Percentiles rank a stretch among this genome's conserved stretches.
Conservation (phyloP, 179 eudicot species). For the Camellia oleifera region DNA sequence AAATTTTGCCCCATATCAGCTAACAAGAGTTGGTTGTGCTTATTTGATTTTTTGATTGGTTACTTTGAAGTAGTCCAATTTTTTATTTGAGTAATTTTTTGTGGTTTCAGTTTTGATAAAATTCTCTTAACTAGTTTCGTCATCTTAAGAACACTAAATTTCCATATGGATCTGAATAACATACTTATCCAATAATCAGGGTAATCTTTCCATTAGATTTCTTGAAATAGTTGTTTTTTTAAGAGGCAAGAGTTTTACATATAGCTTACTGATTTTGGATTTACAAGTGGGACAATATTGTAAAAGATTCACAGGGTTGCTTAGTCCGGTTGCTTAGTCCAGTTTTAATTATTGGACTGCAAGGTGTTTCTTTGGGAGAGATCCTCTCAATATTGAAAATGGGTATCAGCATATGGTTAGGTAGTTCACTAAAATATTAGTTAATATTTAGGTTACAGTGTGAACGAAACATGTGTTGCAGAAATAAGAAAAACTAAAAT, state of each 20-base stretch:
- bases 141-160: background rate
- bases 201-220: background rate
- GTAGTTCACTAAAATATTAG: no score
- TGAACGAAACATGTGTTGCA: no score
- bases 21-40: background rate
- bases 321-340: background rate
- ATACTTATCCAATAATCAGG: background rate
- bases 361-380: no score
- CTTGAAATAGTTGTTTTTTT: background rate
- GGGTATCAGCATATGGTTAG: no score
- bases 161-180: background rate
- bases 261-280: no score
- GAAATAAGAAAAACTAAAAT: no score
- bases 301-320: background rate
- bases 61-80: background rate
- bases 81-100: background rate
- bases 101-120: background rate
- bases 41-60: background rate
- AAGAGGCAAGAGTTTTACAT: no score
- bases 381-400: background rate
- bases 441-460: no score
- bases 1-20: background rate
- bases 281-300: background rate
- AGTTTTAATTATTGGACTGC: background rate
- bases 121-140: background rate